These are phyloP conservation scores for Corymbia calophylla DNA, from an alignment of 441 rosid genomes.

Conservation along the genomic window DNA sequence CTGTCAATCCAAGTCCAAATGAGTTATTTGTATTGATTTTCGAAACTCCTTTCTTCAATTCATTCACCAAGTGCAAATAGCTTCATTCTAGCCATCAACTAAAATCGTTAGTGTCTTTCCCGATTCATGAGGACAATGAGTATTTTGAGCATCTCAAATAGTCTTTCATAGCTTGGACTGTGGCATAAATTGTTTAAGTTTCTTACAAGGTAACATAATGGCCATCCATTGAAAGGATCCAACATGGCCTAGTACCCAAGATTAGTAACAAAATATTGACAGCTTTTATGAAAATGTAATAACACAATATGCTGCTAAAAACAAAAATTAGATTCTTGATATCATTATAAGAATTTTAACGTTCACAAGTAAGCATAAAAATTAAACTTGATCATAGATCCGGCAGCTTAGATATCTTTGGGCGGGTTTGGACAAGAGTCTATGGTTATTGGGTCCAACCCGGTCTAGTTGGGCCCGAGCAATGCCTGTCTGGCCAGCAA, in stretches of 20 bases:
- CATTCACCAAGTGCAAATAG: neutral
- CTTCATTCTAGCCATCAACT: neutral
- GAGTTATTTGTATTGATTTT: neutral
- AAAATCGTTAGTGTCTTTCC: neutral
- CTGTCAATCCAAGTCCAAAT: neutral
- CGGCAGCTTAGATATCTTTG: neutral
- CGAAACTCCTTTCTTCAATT: neutral
- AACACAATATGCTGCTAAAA: neutral
- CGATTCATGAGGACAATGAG: neutral
- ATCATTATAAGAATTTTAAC: neutral
- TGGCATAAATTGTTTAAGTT: neutral
- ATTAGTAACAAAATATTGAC: neutral
- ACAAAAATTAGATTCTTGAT: neutral
- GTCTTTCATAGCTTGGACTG: neutral
- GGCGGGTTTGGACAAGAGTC: neutral
- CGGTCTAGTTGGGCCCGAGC: neutral
- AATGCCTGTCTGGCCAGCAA: neutral
- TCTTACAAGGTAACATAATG: neutral
- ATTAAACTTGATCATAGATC: neutral
- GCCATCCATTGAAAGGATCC: neutral
- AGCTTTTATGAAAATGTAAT: neutral
- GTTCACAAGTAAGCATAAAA: neutral
- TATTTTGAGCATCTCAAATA: neutral
- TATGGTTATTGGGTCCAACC: neutral
- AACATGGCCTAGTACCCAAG: neutral